A percentile compares a stretch with the other conserved stretches of the same genome.
Conservation (phyloP, 495 filamentous ascomycete species). For the Penicillium argentinense region DNA sequence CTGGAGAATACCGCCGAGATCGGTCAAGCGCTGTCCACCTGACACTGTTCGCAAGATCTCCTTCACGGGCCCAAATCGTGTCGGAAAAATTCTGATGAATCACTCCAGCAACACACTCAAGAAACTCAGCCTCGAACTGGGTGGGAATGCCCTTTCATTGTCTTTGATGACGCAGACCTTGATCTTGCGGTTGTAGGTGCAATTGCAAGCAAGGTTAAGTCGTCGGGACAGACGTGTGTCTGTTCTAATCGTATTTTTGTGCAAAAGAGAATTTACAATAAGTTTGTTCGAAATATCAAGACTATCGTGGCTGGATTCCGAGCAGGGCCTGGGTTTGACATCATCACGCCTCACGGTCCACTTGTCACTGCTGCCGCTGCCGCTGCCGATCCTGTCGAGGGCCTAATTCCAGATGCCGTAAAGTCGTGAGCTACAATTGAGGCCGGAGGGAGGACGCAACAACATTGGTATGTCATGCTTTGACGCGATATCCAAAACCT, state of each 20-base stretch:
- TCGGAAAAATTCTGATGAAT: slow-evolving; percentile 51
- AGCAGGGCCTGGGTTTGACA: slow-evolving; percentile 67
- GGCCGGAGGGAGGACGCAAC: neutral
- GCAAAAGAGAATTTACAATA: neutral
- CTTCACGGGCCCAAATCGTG: slow-evolving; percentile 52
- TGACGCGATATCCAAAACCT: too few relatives aligned
- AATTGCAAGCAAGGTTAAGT: slow-evolving; percentile 3
- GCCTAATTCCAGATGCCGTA: slow-evolving; percentile 66
- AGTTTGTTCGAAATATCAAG: slow-evolving; percentile 61
- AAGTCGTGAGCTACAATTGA: neutral
- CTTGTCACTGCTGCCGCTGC: slow-evolving; percentile 69
- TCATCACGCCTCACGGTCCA: slow-evolving; percentile 66
- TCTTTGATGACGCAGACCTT: slow-evolving; percentile 53
- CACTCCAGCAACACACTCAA: slow-evolving; percentile 43
- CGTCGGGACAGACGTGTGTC: slow-evolving; percentile 8
- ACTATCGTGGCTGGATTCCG: slow-evolving; percentile 43
- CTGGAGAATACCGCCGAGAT: slow-evolving; percentile 46
- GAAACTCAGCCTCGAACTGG: slow-evolving; percentile 52
- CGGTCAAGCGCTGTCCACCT: slow-evolving; percentile 39
- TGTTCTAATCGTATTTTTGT: slow-evolving; percentile 7
- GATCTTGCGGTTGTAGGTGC: slow-evolving; percentile 28
- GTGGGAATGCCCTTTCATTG: slow-evolving; percentile 57
- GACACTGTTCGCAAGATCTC: slow-evolving; percentile 47
- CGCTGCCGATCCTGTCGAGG: slow-evolving; percentile 65
- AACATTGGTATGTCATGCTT: neutral